These are phyloP conservation scores for Coniochaeta sp. DNA, from an alignment of 2,329 filamentous ascomycete genomes.

Conservation along the genomic window DNA sequence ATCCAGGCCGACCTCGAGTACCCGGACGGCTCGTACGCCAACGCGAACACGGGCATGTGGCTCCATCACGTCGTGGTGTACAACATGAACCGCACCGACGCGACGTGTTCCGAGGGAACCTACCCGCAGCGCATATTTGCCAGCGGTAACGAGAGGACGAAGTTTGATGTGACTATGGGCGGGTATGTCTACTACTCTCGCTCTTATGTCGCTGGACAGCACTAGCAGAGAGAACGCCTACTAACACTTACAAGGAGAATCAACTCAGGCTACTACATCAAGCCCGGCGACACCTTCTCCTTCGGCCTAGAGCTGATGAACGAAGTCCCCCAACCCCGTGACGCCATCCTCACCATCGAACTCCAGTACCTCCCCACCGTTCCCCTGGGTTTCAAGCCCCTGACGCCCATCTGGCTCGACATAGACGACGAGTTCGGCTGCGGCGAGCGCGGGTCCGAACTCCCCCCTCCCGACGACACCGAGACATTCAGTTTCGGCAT, in stretches of 20 bases:
- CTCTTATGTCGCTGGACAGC: too few species aligned
- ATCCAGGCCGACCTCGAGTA: conserved; percentile 19
- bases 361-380: conserved; percentile 14
- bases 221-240: background rate
- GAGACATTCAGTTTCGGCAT: conserved; percentile 7
- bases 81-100: conserved; percentile 13
- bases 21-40: conserved; percentile 20
- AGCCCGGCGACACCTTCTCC: conserved; percentile 6
- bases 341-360: conserved; percentile 12
- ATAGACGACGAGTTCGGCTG: conserved; percentile 17
- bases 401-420: conserved; percentile 16
- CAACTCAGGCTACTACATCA: conserved; percentile 15
- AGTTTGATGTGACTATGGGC: conserved; percentile 11
- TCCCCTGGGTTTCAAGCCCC: conserved; percentile 8
- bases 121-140: conserved; percentile 9
- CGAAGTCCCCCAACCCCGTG: conserved; percentile 6
- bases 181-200: conserved; percentile 8
- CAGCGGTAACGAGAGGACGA: conserved; percentile 16
- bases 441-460: conserved; percentile 7
- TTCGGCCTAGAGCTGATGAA: conserved; percentile 15
- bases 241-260: conserved; percentile 7
- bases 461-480: conserved; percentile 6
- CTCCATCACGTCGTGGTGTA: conserved; percentile 18
- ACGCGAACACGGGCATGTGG: conserved; percentile 22
- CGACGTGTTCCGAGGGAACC: conserved; percentile 5